phyloP scores from a whole-genome alignment of 1,284 basidiomycete genomes.

The Puccinia hordei region DNA sequence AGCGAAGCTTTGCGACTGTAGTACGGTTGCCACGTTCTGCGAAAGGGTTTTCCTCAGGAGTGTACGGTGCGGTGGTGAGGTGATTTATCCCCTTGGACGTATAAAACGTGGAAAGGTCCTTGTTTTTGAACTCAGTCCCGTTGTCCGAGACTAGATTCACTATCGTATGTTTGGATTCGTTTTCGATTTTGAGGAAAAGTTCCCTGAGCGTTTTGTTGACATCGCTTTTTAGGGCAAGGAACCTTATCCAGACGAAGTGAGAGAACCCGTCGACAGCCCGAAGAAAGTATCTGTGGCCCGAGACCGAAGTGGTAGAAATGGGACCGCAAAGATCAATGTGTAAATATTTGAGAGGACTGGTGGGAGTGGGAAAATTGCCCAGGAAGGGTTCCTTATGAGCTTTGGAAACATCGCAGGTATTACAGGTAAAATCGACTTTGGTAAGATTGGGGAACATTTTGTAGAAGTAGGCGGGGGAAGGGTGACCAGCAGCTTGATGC shows the following conservation, averaged over 20 bases:
- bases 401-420: no score
- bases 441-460: no score
- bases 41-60: conserved; percentile 9
- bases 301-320: not conserved
- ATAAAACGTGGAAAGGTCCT: not conserved
- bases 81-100: conserved; percentile 3
- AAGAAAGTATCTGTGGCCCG: not conserved
- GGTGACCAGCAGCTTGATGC: no score
- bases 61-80: conserved; percentile 6
- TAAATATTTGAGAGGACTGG: not conserved
- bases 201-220: no score
- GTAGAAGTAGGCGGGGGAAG: no score
- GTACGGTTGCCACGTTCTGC: no score
- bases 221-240: no score
- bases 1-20: not conserved
- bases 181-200: no score
- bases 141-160: conserved; percentile 1
- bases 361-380: no score
- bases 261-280: not conserved
- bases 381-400: no score
- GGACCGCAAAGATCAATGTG: not conserved
- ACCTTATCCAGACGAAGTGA: conserved; percentile 8
- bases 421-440: no score
- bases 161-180: not conserved
- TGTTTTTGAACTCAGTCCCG: conserved; percentile 31